Evolutionary conservation across 1,284 basidiomycete genomes (phyloP), one percentile per base, ranked within the genome.

Genomic region (Sanguinoderma infundibulare): DNA sequence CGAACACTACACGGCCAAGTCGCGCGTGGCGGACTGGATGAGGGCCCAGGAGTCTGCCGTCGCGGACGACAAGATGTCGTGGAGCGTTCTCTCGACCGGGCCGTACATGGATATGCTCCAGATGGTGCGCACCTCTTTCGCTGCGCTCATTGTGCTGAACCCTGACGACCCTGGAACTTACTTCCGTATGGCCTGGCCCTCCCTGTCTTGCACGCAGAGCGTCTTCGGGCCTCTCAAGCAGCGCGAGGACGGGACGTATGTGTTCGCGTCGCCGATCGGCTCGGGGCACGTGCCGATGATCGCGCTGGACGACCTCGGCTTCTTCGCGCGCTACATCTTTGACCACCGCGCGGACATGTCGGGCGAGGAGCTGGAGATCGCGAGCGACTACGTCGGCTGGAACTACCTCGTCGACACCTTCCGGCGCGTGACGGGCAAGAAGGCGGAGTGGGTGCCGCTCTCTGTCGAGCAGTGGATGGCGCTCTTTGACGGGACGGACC

Each of bases 331-430:
- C 17, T 74, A 74, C 64, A 78, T 77, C 5, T 81, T 83, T 66
- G 79, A 81, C 68, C 69, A 82, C 61, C 79, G 78, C 47, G 70
- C 55, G 14, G 67, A 71, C 49, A 78, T 75, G 15, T 81, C 79
- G n/a, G 78, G 74, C 0, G 71, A 73, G 56, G 78, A 81, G 39
- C 73, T 82, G 44, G 71, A 77, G 57, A 67, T 82, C 54, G 77
- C 78, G 2, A 79, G 77, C 53, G 80, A 83, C 57, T 69, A 75
- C 59, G 79, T 82, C 38, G 72, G 69, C 15, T 81, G 79, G 77
- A 74, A 79, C n/a, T 70, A 79, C 50, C 74, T 83, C 54, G 75
- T 77, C 6, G 67, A 71, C 39, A 75, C 76, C 40, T 83, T 83
- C 74, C 75, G 67, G 49, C 74, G 75, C 61, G 79, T 82, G 15